A percentile compares a stretch with the other conserved stretches of the same genome.
These are phyloP conservation scores for Lentithecium fluviatile DNA, from an alignment of 495 filamentous ascomycete species.

Conservation along the genomic window DNA sequence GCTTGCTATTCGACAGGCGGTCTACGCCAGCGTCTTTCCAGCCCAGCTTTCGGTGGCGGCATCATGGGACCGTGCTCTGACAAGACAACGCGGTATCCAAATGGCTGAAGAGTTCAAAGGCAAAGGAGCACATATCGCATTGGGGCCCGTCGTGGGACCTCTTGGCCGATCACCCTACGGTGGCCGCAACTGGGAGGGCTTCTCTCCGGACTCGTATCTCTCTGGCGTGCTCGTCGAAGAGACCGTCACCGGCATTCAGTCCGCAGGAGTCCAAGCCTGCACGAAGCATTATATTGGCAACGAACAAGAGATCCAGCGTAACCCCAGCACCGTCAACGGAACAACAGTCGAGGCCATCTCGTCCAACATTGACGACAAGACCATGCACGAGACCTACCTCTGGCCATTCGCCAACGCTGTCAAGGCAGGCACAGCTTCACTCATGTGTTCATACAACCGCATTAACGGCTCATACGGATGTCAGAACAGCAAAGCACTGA, in stretches of 20 bases:
- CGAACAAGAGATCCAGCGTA: slow-evolving; percentile 37
- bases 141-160: slow-evolving; percentile 57
- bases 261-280: slow-evolving; percentile 50
- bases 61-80: slow-evolving; percentile 30
- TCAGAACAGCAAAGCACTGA: slow-evolving; percentile 44
- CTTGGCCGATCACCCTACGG: slow-evolving; percentile 52
- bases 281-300: slow-evolving; percentile 38
- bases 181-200: slow-evolving; percentile 60
- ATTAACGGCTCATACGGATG: slow-evolving; percentile 41
- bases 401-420: slow-evolving; percentile 44
- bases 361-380: slow-evolving; percentile 41
- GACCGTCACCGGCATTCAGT: slow-evolving; percentile 56
- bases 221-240: slow-evolving; percentile 15
- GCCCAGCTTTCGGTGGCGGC: slow-evolving; percentile 32
- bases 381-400: slow-evolving; percentile 44
- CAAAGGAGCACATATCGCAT: slow-evolving; percentile 37
- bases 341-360: slow-evolving; percentile 21
- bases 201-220: slow-evolving; percentile 41
- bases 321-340: slow-evolving; percentile 14
- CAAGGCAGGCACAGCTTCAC: slow-evolving; percentile 28
- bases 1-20: slow-evolving; percentile 58
- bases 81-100: slow-evolving; percentile 27
- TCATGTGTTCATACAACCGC: slow-evolving; percentile 47
- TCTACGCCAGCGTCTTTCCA: slow-evolving; percentile 55
- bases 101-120: slow-evolving; percentile 37